These are phyloP conservation scores for Paramecium pentaurelia DNA, from an alignment of 73 alveolate species.

Conservation along the genomic window DNA sequence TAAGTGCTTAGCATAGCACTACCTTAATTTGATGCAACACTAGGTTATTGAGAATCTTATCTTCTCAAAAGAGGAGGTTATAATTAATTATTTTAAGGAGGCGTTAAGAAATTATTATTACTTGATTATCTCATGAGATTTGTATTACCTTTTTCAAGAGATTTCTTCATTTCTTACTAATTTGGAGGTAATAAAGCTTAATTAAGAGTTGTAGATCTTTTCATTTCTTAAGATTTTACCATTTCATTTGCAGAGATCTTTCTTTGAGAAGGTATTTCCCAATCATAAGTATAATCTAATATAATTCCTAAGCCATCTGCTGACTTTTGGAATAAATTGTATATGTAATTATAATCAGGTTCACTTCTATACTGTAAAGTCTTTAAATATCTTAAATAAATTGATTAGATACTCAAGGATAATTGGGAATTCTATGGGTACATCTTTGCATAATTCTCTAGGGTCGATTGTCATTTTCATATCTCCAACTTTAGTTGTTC, in stretches of 20 bases:
- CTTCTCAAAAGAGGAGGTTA: slow-evolving; percentile 7
- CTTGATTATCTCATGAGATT: background rate
- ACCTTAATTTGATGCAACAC: background rate
- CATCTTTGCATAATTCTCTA: slow-evolving; percentile 51
- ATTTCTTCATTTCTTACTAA: background rate
- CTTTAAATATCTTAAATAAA: background rate
- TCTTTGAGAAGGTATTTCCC: background rate
- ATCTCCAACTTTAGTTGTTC: slow-evolving; percentile 56
- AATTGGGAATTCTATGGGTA: slow-evolving; percentile 39
- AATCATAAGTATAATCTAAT: background rate
- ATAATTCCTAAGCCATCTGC: background rate
- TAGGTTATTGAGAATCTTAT: background rate
- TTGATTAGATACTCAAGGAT: background rate
- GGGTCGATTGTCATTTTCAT: slow-evolving; percentile 44
- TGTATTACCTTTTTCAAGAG: background rate
- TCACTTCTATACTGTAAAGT: background rate
- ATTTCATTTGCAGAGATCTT: background rate
- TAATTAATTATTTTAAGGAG: background rate
- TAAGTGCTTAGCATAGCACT: slow-evolving; percentile 20
- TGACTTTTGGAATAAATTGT: background rate
- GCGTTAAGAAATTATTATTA: slow-evolving; percentile 3
- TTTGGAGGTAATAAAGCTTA: background rate
- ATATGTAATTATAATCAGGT: slow-evolving; percentile 2
- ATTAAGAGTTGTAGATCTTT: background rate
- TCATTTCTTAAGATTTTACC: background rate